Evolutionary conservation across 2,329 filamentous ascomycete genomes (phyloP), one percentile per base, ranked within the genome.

Genomic region (Leptographium lundbergii): DNA sequence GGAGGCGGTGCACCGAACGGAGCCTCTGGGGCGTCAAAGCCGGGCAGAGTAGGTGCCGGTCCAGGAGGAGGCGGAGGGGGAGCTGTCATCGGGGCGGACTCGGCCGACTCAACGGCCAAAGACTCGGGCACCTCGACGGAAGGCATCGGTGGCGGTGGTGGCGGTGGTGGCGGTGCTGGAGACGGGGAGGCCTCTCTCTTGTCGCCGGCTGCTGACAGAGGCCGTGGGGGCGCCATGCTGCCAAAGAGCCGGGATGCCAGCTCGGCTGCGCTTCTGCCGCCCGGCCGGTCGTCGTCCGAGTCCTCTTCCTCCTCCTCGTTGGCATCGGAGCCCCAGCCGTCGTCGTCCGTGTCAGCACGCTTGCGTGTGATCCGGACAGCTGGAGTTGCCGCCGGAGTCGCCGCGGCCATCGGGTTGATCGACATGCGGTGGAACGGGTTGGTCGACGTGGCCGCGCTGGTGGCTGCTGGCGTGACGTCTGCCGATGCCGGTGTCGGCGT

Each of bases 201-300:
- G 64, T 88, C 85, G 58, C 88, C 90, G 70, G 89, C 84, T 7
- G 90, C 87, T 24, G 89, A 95, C 52, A 96, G 74, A 34, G 92
- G 91, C 57, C 92, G 85, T 17, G 94, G 92, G 47, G 94, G 92
- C 11, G 83, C 92, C 91, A 99, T 97, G 57, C 91, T 96, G 61
- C 94, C 92, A 70, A 99, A 99, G 24, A 99, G 80, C 61, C 96
- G 94, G 7, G 89, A 95, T 19, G 94, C 94, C 45, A 99, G 82
- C 66, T 96, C 89, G 61, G 95, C 94, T 55, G 94, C 94, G 65
- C 84, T 90, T 61, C 87, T 85, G 58, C 89, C 89, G 56, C 89
- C 86, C 11, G 86, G 82, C 58, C 91, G 87, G 59, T 91, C 88
- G 59, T 92, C 87, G 42, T 84, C 85, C 57, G 89, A 87, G 58